Conservation (phyloP, 495 filamentous ascomycete species). For the Pseudomonodictys pantanalensis region DNA sequence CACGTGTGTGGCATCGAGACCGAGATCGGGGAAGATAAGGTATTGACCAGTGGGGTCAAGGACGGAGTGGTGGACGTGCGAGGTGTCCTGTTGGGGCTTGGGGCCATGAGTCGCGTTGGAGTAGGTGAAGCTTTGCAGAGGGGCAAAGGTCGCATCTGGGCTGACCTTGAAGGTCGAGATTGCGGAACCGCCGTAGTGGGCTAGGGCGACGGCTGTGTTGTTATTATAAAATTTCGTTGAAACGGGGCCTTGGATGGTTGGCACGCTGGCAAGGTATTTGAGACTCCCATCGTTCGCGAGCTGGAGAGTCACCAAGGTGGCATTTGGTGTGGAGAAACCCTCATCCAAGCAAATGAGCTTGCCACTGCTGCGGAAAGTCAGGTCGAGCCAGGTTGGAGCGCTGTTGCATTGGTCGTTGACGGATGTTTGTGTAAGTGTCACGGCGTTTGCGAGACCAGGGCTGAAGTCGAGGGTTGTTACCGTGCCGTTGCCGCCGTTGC, state of each 20-base stretch:
- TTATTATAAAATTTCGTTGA: constrained; percentile 38
- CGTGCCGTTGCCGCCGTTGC: not conserved
- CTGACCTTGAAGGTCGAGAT: constrained; percentile 13
- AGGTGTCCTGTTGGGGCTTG: constrained; percentile 33
- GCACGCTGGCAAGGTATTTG: constrained; percentile 25
- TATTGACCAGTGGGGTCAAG: constrained; percentile 42
- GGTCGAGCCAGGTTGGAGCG: constrained; percentile 39
- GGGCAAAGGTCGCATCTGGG: constrained; percentile 15
- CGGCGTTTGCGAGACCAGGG: constrained; percentile 3
- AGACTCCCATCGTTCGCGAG: constrained; percentile 34
- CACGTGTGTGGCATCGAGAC: constrained; percentile 39
- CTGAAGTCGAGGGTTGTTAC: constrained; percentile 17
- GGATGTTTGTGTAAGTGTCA: constrained; percentile 3
- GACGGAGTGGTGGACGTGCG: constrained; percentile 41
- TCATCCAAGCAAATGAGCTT: constrained; percentile 41
- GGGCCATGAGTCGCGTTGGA: constrained; percentile 33
- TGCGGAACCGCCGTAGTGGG: constrained; percentile 36
- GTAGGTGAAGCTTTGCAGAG: constrained; percentile 31
- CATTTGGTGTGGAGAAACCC: constrained; percentile 35
- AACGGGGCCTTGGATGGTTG: constrained; percentile 38
- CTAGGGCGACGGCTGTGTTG: constrained; percentile 36
- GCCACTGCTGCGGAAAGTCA: constrained; percentile 15
- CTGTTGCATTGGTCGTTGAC: constrained; percentile 21
- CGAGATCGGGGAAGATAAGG: constrained; percentile 44
- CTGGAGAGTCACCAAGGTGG: constrained; percentile 37